These are phyloP conservation scores for Colletotrichum tofieldiae DNA, from an alignment of 2,329 filamentous ascomycete genomes.

Conservation along the genomic window DNA sequence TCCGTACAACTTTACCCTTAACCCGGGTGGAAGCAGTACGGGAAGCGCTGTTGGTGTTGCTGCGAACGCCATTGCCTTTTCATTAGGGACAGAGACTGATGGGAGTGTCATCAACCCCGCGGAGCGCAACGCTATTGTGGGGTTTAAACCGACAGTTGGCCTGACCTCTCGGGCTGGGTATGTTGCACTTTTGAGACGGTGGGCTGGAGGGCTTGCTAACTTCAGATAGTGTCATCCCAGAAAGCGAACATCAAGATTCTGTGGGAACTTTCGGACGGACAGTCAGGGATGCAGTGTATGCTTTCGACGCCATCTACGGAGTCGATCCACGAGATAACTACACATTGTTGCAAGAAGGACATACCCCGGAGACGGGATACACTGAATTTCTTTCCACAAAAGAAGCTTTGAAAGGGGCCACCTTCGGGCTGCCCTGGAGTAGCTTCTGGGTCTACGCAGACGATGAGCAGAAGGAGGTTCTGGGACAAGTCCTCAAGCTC, in stretches of 20 bases:
- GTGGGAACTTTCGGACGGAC: conserved; percentile 79
- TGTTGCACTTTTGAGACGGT: background rate
- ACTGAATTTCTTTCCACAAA: conserved; percentile 69
- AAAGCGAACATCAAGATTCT: conserved; percentile 77
- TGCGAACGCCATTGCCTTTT: conserved; percentile 74
- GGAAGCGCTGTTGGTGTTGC: conserved; percentile 77
- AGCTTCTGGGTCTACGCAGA: conserved; percentile 78
- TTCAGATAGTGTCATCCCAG: conserved; percentile 69
- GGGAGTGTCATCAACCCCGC: conserved; percentile 81
- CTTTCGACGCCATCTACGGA: conserved; percentile 79
- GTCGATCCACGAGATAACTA: conserved; percentile 76
- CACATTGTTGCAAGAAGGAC: conserved; percentile 70
- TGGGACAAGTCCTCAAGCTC: conserved; percentile 66
- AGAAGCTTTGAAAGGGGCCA: conserved; percentile 70
- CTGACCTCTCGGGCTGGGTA: conserved; percentile 74
- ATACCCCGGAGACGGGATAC: conserved; percentile 71
- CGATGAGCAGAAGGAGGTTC: conserved; percentile 66
- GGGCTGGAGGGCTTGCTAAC: background rate
- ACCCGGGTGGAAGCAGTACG: conserved; percentile 78
- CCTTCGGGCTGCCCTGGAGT: conserved; percentile 80
- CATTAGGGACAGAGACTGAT: conserved; percentile 83
- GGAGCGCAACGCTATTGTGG: conserved; percentile 77
- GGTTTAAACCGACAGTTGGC: conserved; percentile 83
- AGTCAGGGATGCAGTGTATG: conserved; percentile 77
- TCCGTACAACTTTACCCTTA: conserved; percentile 78